Evolutionary conservation across 495 filamentous ascomycete genomes (phyloP).

Genomic region (Pyronema domesticum): DNA sequence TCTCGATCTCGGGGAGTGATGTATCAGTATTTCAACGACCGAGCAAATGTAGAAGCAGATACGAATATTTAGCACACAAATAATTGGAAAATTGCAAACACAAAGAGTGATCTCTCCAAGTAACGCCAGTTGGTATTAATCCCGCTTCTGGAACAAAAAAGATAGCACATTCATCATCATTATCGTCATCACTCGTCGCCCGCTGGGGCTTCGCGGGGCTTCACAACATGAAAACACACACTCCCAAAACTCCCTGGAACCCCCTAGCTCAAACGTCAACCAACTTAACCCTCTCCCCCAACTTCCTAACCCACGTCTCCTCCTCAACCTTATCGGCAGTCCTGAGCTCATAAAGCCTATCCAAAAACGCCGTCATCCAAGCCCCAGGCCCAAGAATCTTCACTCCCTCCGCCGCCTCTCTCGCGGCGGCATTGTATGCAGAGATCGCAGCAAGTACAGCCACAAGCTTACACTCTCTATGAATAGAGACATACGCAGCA

Average conservation of each 20-base stretch:
- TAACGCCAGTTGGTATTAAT: too few species aligned
- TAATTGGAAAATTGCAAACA: too few species aligned
- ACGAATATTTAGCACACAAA: too few species aligned
- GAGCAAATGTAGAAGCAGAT: too few species aligned
- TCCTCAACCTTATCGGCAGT: background rate
- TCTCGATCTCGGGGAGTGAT: too few species aligned
- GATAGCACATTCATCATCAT: too few species aligned
- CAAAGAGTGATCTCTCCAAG: too few species aligned
- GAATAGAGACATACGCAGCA: constrained; percentile 47
- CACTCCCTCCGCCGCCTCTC: constrained; percentile 42
- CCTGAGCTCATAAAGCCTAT: background rate
- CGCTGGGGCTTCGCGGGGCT: too few species aligned
- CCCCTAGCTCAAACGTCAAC: background rate
- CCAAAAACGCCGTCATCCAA: background rate
- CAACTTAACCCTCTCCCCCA: background rate
- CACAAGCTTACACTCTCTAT: constrained; percentile 42
- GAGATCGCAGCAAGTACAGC: constrained; percentile 50
- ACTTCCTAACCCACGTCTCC: background rate
- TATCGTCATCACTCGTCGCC: too few species aligned
- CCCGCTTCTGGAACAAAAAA: too few species aligned
- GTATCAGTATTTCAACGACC: too few species aligned
- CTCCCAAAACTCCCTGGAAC: background rate
- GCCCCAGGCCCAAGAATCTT: background rate
- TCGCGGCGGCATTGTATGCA: constrained; percentile 73
- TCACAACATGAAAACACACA: too few species aligned